These are phyloP conservation scores for Lablab purpureus DNA, from an alignment of 306 rosid genomes.

Conservation along the genomic window DNA sequence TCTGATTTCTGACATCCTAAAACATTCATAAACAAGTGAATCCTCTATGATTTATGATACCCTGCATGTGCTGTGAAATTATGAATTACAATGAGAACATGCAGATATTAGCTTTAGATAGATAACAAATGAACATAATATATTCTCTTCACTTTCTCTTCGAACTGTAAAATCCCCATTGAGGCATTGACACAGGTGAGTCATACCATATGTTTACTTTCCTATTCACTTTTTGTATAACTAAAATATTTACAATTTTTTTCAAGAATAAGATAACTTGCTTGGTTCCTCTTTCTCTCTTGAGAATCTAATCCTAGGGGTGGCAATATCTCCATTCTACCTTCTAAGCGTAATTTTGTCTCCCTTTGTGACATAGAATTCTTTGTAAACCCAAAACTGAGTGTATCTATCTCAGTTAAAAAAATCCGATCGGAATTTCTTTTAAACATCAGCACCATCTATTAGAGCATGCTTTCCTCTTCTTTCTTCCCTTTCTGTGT, in stretches of 20 bases:
- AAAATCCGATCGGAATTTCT: too few species aligned
- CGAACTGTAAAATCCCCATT: background rate
- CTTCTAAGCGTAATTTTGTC: too few species aligned
- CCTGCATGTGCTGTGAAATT: background rate
- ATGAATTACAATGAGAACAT: background rate
- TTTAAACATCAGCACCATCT: too few species aligned
- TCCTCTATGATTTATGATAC: background rate
- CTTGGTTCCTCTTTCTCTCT: background rate
- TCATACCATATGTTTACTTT: background rate
- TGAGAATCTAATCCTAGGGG: background rate
- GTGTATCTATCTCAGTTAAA: too few species aligned
- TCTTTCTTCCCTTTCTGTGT: too few species aligned
- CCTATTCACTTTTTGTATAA: background rate
- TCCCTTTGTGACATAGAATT: too few species aligned
- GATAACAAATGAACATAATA: background rate
- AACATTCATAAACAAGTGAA: background rate
- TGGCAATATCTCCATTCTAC: background rate
- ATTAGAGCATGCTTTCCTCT: too few species aligned
- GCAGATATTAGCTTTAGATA: background rate
- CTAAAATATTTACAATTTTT: background rate
- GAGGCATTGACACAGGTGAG: background rate
- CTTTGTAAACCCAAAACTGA: too few species aligned
- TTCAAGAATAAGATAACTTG: background rate
- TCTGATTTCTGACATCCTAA: constrained; percentile 16
- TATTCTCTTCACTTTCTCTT: background rate